Base-by-base conservation (phyloP, 768 basidiomycete genomes). In the Phlebiopsis flavidoalba region DNA sequence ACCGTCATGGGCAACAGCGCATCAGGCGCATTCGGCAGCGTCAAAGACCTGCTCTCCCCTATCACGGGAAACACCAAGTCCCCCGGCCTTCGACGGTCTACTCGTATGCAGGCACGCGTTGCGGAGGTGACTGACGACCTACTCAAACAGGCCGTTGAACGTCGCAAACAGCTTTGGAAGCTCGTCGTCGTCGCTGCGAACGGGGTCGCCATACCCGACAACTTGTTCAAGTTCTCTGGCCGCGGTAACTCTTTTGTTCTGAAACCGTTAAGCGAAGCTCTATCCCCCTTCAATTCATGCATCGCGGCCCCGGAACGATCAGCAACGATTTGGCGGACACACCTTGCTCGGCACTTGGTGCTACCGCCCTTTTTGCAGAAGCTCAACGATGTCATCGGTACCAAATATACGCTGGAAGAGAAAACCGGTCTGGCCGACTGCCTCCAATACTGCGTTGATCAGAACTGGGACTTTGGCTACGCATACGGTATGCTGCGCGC, bases 311-410 rank as follows among this genome's bases (percentile, higher is more conserved):
- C 33, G 33, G 31, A 10, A 45, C 47, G 26, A 48, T 58, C 7
- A 10, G n/a, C 8, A 31, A 24, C 31, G 24, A 17, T 22, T 45
- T 47, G 19, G 57, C 57, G 1, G 57, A 58, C 47, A 49, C 14
- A 8, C 58, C 49, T 15, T 59, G 58, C 36, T 5, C 12, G 19
- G 1, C 49, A 5, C n/a, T 52, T 5, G 49, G 35, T 19, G 36
- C 50, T 49, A 35, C 40, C 3, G 50, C 5, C 8, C 31, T 59
- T 3, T n/a, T 33, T 59, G 33, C 15, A 31, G 1, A 21, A 14
- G 2, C 51, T 59, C 33, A 59, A 59, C 51, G 35, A 51, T 4
- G 36, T 59, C 22, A 10, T 59, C 19, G 47, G 50, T 4, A 59
- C 58, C 6, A 21, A 26, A 14, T 58, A 58, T 46, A 12, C 46